Evolutionary conservation across 2,329 filamentous ascomycete genomes (phyloP), one percentile per base, ranked within the genome.

Genomic region (Penicillium fuscoglaucum): DNA sequence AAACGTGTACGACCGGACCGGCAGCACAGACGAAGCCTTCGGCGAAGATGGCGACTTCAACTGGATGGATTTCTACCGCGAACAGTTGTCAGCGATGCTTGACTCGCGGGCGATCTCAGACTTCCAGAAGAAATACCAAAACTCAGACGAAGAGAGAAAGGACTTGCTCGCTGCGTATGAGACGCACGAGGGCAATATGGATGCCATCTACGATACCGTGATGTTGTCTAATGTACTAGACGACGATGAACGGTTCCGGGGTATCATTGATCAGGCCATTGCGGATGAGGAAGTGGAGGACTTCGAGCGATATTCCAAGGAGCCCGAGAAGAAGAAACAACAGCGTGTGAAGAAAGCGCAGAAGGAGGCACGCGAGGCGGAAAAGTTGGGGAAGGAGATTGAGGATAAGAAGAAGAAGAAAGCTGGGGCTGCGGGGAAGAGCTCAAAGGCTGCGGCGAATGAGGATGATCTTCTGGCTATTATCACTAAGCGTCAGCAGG

Each of bases 61-160:
- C 80, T 99, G 95, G 95, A 82, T 85, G 54, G 88, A 90, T 48
- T 99, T 92, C 80, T 99, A 96, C 80, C 86, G 87, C 55, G 87
- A 89, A 63, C 92, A 96, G 68, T 96, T 88, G 74, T 85, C 84
- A 50, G 88, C 93, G 57, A 83, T 91, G 28, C 82, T 99, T 51
- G 92, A 86, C 19, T 79, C 82, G 3, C 87, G 90, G 60, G 85
- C 86, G 4, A 93, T 99, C 65, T 83, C 88, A 55, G 84, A 87
- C 55, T 90, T 98, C 69, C 85, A 90, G 59, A 79, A 82, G 31
- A 82, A 88, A 63, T 99, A 98, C 80, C 92, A 93, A 77, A 85
- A 86, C 19, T 93, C 91, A 0, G 89, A 91, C 3, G 91, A 98
- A 74, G 95, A 99, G 79, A 85, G 83, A 66, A 81, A 83, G 48